These are phyloP conservation scores for Orbilia brochopaga DNA, from an alignment of 2,329 filamentous ascomycete species.

Conservation along the genomic window DNA sequence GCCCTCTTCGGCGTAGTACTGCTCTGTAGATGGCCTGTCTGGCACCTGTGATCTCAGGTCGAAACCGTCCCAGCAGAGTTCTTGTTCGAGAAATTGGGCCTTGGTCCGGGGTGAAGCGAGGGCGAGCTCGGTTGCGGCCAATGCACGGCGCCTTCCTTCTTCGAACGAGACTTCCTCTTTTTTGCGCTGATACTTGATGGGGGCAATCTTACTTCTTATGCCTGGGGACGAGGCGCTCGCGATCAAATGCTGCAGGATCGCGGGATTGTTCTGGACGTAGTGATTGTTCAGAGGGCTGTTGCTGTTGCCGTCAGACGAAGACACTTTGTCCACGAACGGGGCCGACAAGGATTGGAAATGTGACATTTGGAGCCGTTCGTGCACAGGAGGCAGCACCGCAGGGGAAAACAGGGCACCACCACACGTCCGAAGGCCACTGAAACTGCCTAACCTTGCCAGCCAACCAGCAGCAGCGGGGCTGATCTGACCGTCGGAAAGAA, in stretches of 20 bases:
- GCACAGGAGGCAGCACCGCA: conserved; percentile 15
- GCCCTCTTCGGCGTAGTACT: conserved; percentile 32
- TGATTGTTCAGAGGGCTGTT: conserved; percentile 44
- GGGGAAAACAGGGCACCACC: conserved; percentile 33
- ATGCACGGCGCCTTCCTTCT: conserved; percentile 48
- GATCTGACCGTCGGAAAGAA: conserved; percentile 50
- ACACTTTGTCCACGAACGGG: conserved; percentile 51
- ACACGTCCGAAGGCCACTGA: conserved; percentile 27
- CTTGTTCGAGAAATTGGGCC: conserved; percentile 48
- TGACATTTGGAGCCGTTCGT: conserved; percentile 49
- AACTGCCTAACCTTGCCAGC: conserved; percentile 26
- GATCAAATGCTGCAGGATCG: conserved; percentile 48
- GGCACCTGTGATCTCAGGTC: conserved; percentile 25
- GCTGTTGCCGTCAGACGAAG: conserved; percentile 50
- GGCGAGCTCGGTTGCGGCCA: conserved; percentile 51
- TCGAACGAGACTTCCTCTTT: conserved; percentile 50
- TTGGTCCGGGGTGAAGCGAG: conserved; percentile 51
- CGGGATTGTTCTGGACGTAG: conserved; percentile 47
- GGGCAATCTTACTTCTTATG: conserved; percentile 44
- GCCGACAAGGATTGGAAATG: conserved; percentile 52
- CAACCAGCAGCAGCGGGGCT: conserved; percentile 46
- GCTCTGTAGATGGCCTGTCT: conserved; percentile 35
- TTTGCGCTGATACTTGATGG: conserved; percentile 49
- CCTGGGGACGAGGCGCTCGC: conserved; percentile 28
- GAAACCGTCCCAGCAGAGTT: conserved; percentile 47